Percentiles rank a stretch among this genome's conserved stretches.
Evolutionary conservation across 1,284 basidiomycete species (phyloP).

Genomic region (Ceratobasidium sp.): DNA sequence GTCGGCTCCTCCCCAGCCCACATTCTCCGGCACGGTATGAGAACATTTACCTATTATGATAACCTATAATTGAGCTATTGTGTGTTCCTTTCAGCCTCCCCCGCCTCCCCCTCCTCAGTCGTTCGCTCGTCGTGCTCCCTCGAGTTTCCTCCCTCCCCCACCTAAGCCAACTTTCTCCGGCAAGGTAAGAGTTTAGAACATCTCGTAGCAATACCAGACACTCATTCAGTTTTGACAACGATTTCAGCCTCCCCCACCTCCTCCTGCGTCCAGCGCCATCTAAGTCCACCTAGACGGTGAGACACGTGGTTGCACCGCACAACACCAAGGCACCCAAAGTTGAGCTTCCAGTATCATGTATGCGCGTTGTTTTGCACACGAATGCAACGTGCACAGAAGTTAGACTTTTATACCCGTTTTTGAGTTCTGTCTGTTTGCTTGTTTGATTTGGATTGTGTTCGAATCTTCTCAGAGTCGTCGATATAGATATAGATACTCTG

Average conservation of each 20-base stretch:
- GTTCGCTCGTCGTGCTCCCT: background rate
- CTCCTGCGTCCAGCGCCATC: constrained; percentile 4
- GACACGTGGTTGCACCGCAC: no score
- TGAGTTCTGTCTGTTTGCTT: background rate
- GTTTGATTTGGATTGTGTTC: background rate
- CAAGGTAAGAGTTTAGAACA: background rate
- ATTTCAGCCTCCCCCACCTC: constrained; percentile 18
- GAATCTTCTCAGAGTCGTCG: background rate
- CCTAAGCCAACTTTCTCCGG: constrained; percentile 30
- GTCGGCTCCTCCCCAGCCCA: constrained; percentile 20
- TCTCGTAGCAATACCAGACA: background rate
- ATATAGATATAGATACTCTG: constrained; percentile 15
- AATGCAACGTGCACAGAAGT: background rate
- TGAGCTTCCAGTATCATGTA: background rate
- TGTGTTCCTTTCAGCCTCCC: background rate
- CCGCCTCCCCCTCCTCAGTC: constrained; percentile 17
- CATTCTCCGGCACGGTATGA: constrained; percentile 28
- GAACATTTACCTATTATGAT: background rate
- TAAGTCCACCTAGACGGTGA: constrained; percentile 2
- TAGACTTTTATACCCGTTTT: constrained; percentile 5
- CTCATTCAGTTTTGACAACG: background rate
- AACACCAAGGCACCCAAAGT: constrained; percentile 4
- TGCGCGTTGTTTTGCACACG: background rate
- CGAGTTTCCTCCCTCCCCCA: constrained; percentile 26
- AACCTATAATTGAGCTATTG: no score